phyloP scores from a whole-genome alignment of 768 basidiomycete genomes.

The Rhodotorula paludigena region DNA sequence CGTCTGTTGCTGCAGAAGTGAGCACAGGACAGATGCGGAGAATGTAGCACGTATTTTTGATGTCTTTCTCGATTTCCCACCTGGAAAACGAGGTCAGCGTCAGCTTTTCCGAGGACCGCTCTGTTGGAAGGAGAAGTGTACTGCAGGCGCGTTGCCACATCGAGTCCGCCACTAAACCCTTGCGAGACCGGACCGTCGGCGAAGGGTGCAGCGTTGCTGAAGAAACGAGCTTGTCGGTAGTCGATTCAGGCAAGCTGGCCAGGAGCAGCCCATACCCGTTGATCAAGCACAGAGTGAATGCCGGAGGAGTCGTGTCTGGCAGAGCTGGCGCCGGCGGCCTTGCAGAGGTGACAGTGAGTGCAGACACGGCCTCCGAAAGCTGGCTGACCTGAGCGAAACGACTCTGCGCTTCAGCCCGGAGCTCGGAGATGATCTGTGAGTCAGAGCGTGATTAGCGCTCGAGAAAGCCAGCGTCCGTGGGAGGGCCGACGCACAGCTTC shows the following conservation, averaged over 20 bases:
- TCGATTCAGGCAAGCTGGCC: too few relatives aligned
- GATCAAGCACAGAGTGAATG: not conserved
- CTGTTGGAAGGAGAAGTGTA: not conserved
- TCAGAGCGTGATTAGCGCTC: too few relatives aligned
- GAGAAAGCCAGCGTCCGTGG: too few relatives aligned
- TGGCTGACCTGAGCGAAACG: too few relatives aligned
- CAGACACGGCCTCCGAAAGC: too few relatives aligned
- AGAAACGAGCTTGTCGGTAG: too few relatives aligned
- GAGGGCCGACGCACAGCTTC: too few relatives aligned
- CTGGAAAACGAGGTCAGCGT: not conserved
- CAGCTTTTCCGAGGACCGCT: not conserved
- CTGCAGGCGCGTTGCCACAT: not conserved
- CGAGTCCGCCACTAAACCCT: not conserved
- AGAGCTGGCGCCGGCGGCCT: too few relatives aligned
- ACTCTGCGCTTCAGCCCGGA: too few relatives aligned
- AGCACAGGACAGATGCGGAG: not conserved
- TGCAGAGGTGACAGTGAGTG: too few relatives aligned
- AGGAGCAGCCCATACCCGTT: not conserved
- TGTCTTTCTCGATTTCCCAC: conserved; percentile 1
- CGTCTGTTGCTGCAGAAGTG: too few relatives aligned
- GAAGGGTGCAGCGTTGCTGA: not conserved
- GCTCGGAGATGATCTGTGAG: too few relatives aligned
- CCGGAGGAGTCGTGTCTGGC: not conserved
- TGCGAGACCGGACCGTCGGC: not conserved
- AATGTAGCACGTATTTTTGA: not conserved